phyloP scores from a whole-genome alignment of 164 flowering plant species.

The Protea cynaroides region DNA sequence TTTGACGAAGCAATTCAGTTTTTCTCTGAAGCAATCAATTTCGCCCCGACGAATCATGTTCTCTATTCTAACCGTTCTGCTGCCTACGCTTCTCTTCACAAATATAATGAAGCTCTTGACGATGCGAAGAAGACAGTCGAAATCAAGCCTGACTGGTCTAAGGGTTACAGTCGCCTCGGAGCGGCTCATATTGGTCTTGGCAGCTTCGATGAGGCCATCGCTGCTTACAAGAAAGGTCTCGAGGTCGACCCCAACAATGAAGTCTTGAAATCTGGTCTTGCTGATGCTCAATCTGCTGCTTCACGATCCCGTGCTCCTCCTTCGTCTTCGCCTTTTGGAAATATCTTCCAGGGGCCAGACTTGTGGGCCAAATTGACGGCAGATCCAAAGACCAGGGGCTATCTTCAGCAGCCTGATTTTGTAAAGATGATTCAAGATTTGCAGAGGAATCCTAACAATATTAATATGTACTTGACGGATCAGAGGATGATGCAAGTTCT shows the following conservation, averaged over 20 bases:
- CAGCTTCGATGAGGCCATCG: slow-evolving; percentile 45
- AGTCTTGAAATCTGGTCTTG: slow-evolving; percentile 64
- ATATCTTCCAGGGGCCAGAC: slow-evolving; percentile 75
- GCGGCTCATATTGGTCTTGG: slow-evolving; percentile 70
- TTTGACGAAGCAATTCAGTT: slow-evolving; percentile 55
- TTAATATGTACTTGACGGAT: slow-evolving; percentile 72
- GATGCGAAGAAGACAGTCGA: slow-evolving; percentile 89
- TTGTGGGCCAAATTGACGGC: slow-evolving; percentile 89
- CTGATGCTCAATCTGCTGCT: slow-evolving; percentile 62
- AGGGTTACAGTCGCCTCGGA: slow-evolving; percentile 89
- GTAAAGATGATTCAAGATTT: slow-evolving; percentile 79
- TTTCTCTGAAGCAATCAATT: slow-evolving; percentile 77
- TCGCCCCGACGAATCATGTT: slow-evolving; percentile 83
- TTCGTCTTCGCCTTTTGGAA: slow-evolving; percentile 49
- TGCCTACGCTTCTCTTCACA: slow-evolving; percentile 71
- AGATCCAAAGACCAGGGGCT: slow-evolving; percentile 62
- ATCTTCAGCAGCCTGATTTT: slow-evolving; percentile 80
- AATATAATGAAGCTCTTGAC: slow-evolving; percentile 56
- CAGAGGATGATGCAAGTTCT: slow-evolving; percentile 87
- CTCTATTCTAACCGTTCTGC: slow-evolving; percentile 98
- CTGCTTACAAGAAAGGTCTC: slow-evolving; percentile 73
- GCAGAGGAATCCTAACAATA: slow-evolving; percentile 73
- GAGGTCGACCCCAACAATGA: slow-evolving; percentile 82
- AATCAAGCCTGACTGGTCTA: slow-evolving; percentile 83
- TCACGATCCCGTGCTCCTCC: slow-evolving; percentile 23